These are phyloP conservation scores for Rubroboletus pulcherrimus DNA, from an alignment of 768 basidiomycete genomes.

Conservation along the genomic window DNA sequence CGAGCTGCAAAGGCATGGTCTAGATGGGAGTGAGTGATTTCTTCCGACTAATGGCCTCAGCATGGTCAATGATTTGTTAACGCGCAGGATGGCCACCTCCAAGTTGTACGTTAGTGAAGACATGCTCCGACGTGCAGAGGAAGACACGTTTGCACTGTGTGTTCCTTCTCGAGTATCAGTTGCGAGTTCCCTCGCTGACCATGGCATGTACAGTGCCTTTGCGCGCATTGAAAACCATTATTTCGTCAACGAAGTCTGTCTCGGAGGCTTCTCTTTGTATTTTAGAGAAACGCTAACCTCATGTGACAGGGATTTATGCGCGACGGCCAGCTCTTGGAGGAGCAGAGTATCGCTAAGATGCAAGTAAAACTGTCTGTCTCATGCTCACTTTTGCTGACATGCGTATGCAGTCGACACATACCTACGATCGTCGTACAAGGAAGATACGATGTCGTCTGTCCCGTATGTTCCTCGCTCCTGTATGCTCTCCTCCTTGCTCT, in stretches of 20 bases:
- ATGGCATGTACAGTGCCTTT: conserved; percentile 57
- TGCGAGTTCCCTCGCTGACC: conserved; percentile 4
- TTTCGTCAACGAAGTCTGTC: conserved; percentile 71
- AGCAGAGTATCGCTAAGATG: conserved; percentile 88
- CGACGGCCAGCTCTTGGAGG: conserved; percentile 81
- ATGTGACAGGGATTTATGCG: conserved; percentile 70
- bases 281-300: conserved; percentile 2
- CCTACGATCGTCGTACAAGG: conserved; percentile 81
- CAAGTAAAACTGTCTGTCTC: conserved; percentile 27
- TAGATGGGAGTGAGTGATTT: conserved; percentile 76
- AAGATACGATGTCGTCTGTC: conserved; percentile 86
- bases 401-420: conserved; percentile 69
- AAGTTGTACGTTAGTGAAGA: conserved; percentile 67
- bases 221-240: conserved; percentile 90
- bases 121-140: conserved; percentile 63
- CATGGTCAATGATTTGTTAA: background rate
- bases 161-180: conserved; percentile 19
- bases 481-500: background rate
- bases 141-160: conserved; percentile 75
- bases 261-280: background rate
- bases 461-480: conserved; percentile 42
- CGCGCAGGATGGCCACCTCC: conserved; percentile 74
- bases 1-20: conserved; percentile 82
- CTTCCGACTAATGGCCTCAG: background rate
- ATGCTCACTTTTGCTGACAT: conserved; percentile 5